These are phyloP conservation scores for Aspergillaceae sp. DNA, from an alignment of 2,329 filamentous ascomycete species.

Conservation along the genomic window DNA sequence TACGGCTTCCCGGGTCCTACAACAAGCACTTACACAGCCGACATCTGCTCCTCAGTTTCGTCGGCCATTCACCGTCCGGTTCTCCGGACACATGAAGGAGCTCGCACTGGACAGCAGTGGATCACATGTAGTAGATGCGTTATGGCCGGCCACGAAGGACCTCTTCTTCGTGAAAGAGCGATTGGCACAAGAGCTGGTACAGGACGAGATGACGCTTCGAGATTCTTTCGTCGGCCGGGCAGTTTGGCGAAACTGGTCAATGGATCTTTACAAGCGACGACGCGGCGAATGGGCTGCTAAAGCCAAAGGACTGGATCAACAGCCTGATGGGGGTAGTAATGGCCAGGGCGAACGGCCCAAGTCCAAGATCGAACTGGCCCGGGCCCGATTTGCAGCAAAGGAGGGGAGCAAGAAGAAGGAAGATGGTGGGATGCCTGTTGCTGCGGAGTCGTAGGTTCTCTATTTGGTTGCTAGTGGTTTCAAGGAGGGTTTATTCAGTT, in stretches of 20 bases:
- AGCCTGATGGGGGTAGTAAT: slow-evolving; percentile 10
- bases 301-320: slow-evolving; percentile 44
- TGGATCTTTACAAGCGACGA: slow-evolving; percentile 60
- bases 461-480: background rate
- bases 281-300: slow-evolving; percentile 56
- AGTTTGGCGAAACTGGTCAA: slow-evolving; percentile 66
- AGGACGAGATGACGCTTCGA: slow-evolving; percentile 52
- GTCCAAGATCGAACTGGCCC: slow-evolving; percentile 49
- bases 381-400: slow-evolving; percentile 47
- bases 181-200: slow-evolving; percentile 54
- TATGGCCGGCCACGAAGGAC: slow-evolving; percentile 56
- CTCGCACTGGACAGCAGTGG: slow-evolving; percentile 54
- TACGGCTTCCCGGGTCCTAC: slow-evolving; percentile 53
- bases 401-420: slow-evolving; percentile 8
- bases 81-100: slow-evolving; percentile 53
- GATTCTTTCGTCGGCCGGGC: slow-evolving; percentile 57
- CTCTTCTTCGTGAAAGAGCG: slow-evolving; percentile 60
- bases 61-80: slow-evolving; percentile 55
- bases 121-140: slow-evolving; percentile 59
- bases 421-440: slow-evolving; percentile 4
- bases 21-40: slow-evolving; percentile 51
- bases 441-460: slow-evolving; percentile 5
- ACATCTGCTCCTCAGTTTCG: slow-evolving; percentile 49
- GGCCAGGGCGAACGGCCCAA: slow-evolving; percentile 30
- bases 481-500: background rate